Conservation (phyloP, 1,284 basidiomycete species). For the Austroboletus novae-zelandiae region DNA sequence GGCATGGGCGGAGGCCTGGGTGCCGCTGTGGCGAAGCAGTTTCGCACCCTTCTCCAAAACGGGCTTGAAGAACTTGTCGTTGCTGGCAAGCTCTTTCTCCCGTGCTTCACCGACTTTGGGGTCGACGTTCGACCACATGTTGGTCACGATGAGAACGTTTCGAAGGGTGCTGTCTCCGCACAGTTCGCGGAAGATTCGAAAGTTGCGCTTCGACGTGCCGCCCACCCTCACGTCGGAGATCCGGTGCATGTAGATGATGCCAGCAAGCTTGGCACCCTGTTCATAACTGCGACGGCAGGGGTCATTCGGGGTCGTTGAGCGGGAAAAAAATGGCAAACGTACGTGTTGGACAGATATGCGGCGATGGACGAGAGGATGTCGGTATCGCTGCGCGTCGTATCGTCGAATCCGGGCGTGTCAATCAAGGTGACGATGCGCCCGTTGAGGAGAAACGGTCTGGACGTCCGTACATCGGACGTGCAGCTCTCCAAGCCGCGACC, state of each 20-base stretch:
- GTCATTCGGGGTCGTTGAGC: not conserved
- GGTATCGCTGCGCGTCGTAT: constrained; percentile 37
- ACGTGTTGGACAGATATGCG: constrained; percentile 35
- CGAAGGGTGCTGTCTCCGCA: constrained; percentile 49
- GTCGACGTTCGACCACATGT: constrained; percentile 48
- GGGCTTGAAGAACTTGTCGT: constrained; percentile 43
- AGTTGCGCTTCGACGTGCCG: constrained; percentile 50
- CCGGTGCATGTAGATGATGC: constrained; percentile 55
- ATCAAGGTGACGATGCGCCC: constrained; percentile 34
- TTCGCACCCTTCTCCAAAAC: constrained; percentile 42
- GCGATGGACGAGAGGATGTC: constrained; percentile 40
- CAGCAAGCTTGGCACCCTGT: constrained; percentile 41
- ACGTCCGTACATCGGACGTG: constrained; percentile 33
- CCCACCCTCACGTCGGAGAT: constrained; percentile 52
- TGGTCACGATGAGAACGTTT: constrained; percentile 51
- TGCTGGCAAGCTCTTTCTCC: constrained; percentile 35
- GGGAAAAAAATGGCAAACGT: constrained; percentile 14
- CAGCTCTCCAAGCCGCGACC: constrained; percentile 36
- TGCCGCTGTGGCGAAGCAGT: constrained; percentile 36
- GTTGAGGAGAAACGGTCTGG: constrained; percentile 31
- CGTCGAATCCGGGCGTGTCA: constrained; percentile 44
- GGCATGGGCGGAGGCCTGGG: constrained; percentile 25
- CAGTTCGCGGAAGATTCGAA: constrained; percentile 48
- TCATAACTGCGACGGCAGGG: constrained; percentile 33
- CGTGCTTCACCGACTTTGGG: constrained; percentile 35